Percentiles rank a stretch among this genome's conserved stretches.
phyloP scores from a whole-genome alignment of 2,329 filamentous ascomycete genomes.

The Eurotiales sp. region DNA sequence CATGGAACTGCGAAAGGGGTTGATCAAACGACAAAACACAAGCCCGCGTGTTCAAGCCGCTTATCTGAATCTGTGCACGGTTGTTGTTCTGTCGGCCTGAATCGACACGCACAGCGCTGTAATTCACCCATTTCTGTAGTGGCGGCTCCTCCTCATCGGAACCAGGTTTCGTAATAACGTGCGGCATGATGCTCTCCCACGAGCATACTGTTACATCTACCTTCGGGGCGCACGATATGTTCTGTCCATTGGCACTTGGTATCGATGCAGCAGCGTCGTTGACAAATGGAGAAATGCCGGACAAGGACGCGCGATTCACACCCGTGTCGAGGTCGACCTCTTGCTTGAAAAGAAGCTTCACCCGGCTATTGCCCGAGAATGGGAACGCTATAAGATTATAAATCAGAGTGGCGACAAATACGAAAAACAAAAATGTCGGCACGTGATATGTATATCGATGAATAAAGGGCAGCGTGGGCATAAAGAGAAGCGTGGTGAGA shows the following conservation, averaged over 20 bases:
- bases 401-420: conserved; percentile 71
- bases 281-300: conserved; percentile 65
- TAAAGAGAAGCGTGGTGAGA: conserved; percentile 67
- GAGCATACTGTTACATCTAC: conserved; percentile 57
- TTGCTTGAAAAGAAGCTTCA: conserved; percentile 88
- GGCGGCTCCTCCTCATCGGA: conserved; percentile 37
- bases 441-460: conserved; percentile 82
- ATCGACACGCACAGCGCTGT: conserved; percentile 53
- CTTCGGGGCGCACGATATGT: conserved; percentile 50
- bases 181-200: conserved; percentile 66
- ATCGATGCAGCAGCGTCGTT: conserved; percentile 63
- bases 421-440: conserved; percentile 68
- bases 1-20: conserved; percentile 62
- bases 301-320: conserved; percentile 65
- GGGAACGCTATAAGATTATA: conserved; percentile 89
- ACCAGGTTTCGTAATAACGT: conserved; percentile 50
- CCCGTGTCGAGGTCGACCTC: conserved; percentile 71
- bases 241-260: conserved; percentile 65
- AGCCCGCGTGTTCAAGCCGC: conserved; percentile 70
- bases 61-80: conserved; percentile 60
- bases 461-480: conserved; percentile 77
- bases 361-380: conserved; percentile 71
- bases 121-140: conserved; percentile 60
- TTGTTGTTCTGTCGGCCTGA: conserved; percentile 20
- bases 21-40: conserved; percentile 71